These are phyloP conservation scores for Pythium volutum DNA, from an alignment of 352 stramenopile species.

Conservation along the genomic window DNA sequence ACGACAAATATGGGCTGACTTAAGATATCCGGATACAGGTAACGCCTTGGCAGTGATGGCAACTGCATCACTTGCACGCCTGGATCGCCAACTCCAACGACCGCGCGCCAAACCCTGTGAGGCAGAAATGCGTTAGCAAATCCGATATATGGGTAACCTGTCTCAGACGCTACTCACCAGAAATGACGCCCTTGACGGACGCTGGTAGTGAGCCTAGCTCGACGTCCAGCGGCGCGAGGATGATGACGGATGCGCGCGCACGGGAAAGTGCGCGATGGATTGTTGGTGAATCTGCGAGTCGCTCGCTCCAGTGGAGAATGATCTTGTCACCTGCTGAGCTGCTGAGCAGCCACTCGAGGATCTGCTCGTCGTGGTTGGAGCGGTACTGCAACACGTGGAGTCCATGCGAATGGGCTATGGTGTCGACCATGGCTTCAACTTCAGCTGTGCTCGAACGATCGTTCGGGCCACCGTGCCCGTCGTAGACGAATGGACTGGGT, in stretches of 20 bases:
- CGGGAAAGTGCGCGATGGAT: slow-evolving; percentile 32
- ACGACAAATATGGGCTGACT: background rate
- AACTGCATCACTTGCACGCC: slow-evolving; percentile 9
- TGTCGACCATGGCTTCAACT: background rate
- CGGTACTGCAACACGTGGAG: slow-evolving; percentile 9
- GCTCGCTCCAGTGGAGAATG: slow-evolving; percentile 41
- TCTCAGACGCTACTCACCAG: slow-evolving; percentile 20
- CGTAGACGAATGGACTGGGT: slow-evolving; percentile 11
- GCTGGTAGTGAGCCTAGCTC: slow-evolving; percentile 32
- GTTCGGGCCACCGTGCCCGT: background rate
- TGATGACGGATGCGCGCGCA: slow-evolving; percentile 29
- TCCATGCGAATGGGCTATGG: slow-evolving; percentile 1
- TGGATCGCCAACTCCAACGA: slow-evolving; percentile 17
- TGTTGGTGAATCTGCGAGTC: slow-evolving; percentile 31
- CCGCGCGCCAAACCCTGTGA: slow-evolving; percentile 10
- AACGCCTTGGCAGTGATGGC: background rate
- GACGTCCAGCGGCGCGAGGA: slow-evolving; percentile 31
- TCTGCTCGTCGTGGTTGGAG: slow-evolving; percentile 32
- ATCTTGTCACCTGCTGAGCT: slow-evolving; percentile 20
- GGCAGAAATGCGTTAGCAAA: background rate
- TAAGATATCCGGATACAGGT: too few species aligned
- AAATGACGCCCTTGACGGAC: slow-evolving; percentile 36
- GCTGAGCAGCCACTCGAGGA: slow-evolving; percentile 30
- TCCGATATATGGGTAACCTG: too few species aligned
- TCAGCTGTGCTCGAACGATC: background rate